These are phyloP conservation scores for Saksenaea vasiformis DNA, from an alignment of 371 early-diverging fungal species.

Conservation along the genomic window DNA sequence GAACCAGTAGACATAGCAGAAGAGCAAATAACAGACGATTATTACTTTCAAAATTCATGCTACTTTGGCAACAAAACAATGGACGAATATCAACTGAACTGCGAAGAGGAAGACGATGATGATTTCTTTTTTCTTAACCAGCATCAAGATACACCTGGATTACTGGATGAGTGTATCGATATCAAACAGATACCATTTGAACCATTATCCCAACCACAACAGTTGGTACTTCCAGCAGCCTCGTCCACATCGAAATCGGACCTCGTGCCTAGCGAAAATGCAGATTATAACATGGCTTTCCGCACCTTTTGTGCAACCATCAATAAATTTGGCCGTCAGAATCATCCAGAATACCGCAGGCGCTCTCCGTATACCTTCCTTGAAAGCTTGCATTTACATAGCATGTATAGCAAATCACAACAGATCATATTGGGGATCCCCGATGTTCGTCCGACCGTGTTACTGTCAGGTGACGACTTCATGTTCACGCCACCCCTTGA, in stretches of 20 bases:
- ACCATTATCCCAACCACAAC: background rate
- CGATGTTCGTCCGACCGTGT: constrained; percentile 36
- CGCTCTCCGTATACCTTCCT: constrained; percentile 39
- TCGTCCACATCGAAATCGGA: constrained; percentile 4
- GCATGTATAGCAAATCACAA: constrained; percentile 54
- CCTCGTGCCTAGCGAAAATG: constrained; percentile 4
- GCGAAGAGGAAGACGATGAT: constrained; percentile 11
- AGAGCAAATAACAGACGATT: background rate
- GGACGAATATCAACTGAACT: background rate
- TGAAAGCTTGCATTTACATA: constrained; percentile 47
- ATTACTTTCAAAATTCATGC: background rate
- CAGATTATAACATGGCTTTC: constrained; percentile 34
- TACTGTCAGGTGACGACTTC: constrained; percentile 47
- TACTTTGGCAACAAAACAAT: background rate
- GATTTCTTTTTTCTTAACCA: constrained; percentile 32
- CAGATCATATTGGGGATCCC: constrained; percentile 43
- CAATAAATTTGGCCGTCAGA: constrained; percentile 40
- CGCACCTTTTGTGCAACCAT: constrained; percentile 51
- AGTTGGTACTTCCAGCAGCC: background rate
- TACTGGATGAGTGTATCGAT: constrained; percentile 18
- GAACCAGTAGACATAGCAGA: background rate
- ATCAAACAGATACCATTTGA: constrained; percentile 1
- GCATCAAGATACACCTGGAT: constrained; percentile 23
- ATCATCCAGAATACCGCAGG: constrained; percentile 24
- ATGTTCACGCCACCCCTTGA: constrained; percentile 49